phyloP scores from a whole-genome alignment of 495 filamentous ascomycete genomes.

The Amniculicola lignicola region DNA sequence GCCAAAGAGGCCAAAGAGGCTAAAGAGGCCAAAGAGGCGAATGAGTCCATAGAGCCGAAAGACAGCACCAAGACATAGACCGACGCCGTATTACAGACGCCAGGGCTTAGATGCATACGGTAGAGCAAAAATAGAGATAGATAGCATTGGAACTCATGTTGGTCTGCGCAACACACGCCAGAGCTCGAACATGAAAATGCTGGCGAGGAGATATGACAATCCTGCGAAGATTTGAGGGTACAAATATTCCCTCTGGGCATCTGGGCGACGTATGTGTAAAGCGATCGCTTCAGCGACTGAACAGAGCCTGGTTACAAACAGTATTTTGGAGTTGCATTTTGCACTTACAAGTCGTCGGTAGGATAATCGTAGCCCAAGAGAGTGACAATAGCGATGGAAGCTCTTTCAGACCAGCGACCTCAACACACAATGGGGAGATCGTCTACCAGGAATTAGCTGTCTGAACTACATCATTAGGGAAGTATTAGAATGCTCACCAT shows the following conservation, averaged over 20 bases:
- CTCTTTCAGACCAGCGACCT: conserved; percentile 25
- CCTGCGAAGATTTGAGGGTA: conserved; percentile 28
- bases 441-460: conserved; percentile 12
- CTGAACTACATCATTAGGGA: too few relatives aligned
- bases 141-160: too few relatives aligned
- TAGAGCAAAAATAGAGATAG: too few relatives aligned
- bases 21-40: too few relatives aligned
- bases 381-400: conserved; percentile 26
- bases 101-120: too few relatives aligned
- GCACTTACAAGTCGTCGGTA: conserved; percentile 29
- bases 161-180: not conserved
- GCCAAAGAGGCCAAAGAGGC: too few relatives aligned
- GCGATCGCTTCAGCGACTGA: conserved; percentile 31
- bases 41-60: too few relatives aligned
- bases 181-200: conserved; percentile 17
- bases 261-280: conserved; percentile 23
- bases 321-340: too few relatives aligned
- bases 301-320: too few relatives aligned
- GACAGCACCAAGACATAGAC: too few relatives aligned
- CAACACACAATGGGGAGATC: conserved; percentile 28
- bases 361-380: conserved; percentile 19
- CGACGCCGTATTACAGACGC: too few relatives aligned
- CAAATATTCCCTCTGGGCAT: conserved; percentile 3
- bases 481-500: too few relatives aligned
- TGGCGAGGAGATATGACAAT: conserved; percentile 16